Evolutionary conservation across 345 rosid species (phyloP).

Genomic region (thale cress (Arabidopsis thaliana)): DNA sequence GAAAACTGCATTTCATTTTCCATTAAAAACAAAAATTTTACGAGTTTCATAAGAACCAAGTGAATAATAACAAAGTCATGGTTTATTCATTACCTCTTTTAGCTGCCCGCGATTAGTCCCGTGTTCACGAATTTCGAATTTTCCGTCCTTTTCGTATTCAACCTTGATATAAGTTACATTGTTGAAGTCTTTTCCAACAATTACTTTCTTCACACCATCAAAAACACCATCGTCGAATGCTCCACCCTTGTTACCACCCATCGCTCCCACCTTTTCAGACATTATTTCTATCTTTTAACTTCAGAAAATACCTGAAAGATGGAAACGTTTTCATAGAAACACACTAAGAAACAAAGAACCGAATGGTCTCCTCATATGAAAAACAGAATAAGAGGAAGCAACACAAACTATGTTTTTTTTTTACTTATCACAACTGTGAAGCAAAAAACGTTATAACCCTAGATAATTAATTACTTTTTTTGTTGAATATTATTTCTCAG

Average conservation of each 20-base stretch:
- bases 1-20: conserved; percentile 32
- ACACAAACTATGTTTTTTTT: background rate
- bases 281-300: conserved; percentile 20
- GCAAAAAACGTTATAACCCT: too few relatives aligned
- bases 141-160: conserved; percentile 39
- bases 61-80: background rate
- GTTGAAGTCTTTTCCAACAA: background rate
- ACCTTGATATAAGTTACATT: conserved; percentile 26
- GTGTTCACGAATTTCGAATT: conserved; percentile 29
- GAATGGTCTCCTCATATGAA: background rate
- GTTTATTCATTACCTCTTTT: conserved; percentile 10
- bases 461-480: too few relatives aligned
- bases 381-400: background rate
- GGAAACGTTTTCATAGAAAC: background rate
- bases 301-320: conserved; percentile 7
- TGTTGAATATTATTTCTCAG: too few relatives aligned
- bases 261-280: conserved; percentile 24
- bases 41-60: background rate
- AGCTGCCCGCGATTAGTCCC: conserved; percentile 19
- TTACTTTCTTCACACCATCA: conserved; percentile 36
- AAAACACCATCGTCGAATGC: conserved; percentile 40
- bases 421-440: background rate
- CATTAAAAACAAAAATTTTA: conserved; percentile 13
- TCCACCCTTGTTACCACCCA: conserved; percentile 33
- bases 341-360: background rate